Evolutionary conservation across 768 basidiomycete species (phyloP), one percentile per base, ranked within the genome.

Genomic region (Serpula lacrymans): DNA sequence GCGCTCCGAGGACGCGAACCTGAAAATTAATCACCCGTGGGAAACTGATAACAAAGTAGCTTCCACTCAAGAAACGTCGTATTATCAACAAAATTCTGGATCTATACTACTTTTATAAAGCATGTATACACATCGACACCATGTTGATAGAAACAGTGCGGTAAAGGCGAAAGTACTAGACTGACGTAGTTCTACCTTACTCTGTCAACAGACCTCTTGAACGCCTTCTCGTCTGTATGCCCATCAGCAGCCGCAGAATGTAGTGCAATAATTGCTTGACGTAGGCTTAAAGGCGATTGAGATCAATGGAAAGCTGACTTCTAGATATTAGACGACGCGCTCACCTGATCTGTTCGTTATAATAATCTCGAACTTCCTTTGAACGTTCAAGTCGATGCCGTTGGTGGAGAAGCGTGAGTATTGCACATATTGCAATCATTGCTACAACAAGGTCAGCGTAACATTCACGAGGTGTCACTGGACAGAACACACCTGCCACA

Each of bases 281-380:
- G 60, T 25, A 68, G 48, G 28, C 68, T 68, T 39, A 25, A 34
- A 28, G 16, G 12, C 4, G 35, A 22, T 22, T 38, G 10, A 40
- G 16, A n/a, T n/a, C n/a, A 29, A 17, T 22, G n/a, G 23, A 4
- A 8, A 24, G 14, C 13, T 11, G 23, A 4, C 18, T 21, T n/a
- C 12, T 16, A 10, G 14, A 14, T 38, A 30, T 4, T 18, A 30
- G 20, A 30, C n/a, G n/a, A n/a, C n/a, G n/a, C 6, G 50, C 56
- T 14, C 17, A 71, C 69, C 55, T 60, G 24, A 70, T 57, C 48
- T 77, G 76, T 47, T 78, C 73, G 18, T 65, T 52, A 42, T 74
- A 77, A 48, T 77, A 77, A 29, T 74, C 69, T 28, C 65, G 57
- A 23, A 77, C 44, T 44, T 70, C 68, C 31, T 63, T 63, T 36